These are phyloP conservation scores for Boeremia exigua DNA, from an alignment of 2,329 filamentous ascomycete species.

Conservation along the genomic window DNA sequence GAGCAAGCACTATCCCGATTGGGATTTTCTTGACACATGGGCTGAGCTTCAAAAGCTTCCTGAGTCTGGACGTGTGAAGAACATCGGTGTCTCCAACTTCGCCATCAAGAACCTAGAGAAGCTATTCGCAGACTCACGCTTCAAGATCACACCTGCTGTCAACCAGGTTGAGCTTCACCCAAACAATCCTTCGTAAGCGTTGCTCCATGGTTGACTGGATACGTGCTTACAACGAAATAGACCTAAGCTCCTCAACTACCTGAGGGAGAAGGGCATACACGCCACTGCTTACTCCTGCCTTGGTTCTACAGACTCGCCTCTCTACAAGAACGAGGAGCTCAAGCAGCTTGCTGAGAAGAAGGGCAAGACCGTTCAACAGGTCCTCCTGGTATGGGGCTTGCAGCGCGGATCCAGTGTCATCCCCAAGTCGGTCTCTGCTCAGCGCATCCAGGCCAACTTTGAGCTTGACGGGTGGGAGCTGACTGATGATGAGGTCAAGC, in stretches of 20 bases:
- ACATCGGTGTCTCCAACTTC: conserved; percentile 89
- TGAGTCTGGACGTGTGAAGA: conserved; percentile 72
- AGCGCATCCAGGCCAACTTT: conserved; percentile 78
- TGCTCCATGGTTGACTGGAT: too few species aligned
- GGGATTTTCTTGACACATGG: conserved; percentile 84
- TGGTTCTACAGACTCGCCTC: conserved; percentile 72
- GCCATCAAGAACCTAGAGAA: conserved; percentile 80
- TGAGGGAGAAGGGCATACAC: conserved; percentile 75
- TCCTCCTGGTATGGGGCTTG: conserved; percentile 80
- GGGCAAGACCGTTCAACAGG: conserved; percentile 74
- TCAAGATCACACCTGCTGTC: conserved; percentile 70
- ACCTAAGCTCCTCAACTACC: conserved; percentile 76
- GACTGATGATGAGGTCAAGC: conserved; percentile 72
- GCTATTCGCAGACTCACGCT: conserved; percentile 67
- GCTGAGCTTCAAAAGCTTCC: conserved; percentile 73
- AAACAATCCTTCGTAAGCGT: conserved; percentile 70
- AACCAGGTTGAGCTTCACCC: conserved; percentile 87
- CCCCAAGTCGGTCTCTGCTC: conserved; percentile 79
- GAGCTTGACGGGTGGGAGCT: conserved; percentile 75
- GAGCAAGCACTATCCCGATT: conserved; percentile 75
- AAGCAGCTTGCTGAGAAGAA: conserved; percentile 67
- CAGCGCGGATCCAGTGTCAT: conserved; percentile 83
- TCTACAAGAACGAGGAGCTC: conserved; percentile 71
- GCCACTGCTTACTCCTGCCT: conserved; percentile 76
- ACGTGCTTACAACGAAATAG: conserved; percentile 25